phyloP scores from a whole-genome alignment of 179 eudicot genomes.

The Spinacia oleracea region DNA sequence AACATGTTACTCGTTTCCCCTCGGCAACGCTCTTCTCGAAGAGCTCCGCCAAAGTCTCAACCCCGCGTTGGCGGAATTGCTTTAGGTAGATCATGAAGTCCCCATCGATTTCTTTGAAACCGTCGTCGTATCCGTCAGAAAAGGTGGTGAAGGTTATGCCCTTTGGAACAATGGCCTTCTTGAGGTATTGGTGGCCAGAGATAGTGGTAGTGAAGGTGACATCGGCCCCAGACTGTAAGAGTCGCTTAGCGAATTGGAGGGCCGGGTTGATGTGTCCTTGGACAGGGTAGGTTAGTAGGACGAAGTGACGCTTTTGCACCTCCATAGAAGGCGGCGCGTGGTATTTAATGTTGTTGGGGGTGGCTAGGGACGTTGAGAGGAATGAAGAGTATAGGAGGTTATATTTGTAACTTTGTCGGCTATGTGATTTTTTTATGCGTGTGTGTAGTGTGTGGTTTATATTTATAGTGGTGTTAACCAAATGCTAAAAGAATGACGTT shows the following conservation, averaged over 20 bases:
- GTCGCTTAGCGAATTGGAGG: slow-evolving; percentile 51
- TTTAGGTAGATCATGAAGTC: slow-evolving; percentile 7
- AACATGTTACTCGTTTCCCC: slow-evolving; percentile 36
- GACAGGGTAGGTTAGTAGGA: slow-evolving; percentile 43
- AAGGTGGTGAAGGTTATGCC: slow-evolving; percentile 37
- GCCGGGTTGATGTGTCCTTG: slow-evolving; percentile 81
- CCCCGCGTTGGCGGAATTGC: slow-evolving; percentile 31
- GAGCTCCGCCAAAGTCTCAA: slow-evolving; percentile 25
- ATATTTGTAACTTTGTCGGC: too few species aligned
- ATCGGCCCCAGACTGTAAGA: slow-evolving; percentile 34
- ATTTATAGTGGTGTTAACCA: slow-evolving; percentile 8
- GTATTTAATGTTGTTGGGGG: background rate
- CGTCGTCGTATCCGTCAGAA: slow-evolving; percentile 58
- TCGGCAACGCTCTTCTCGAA: slow-evolving; percentile 20
- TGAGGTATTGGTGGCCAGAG: slow-evolving; percentile 36
- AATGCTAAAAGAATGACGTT: slow-evolving; percentile 22
- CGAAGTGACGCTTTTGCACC: slow-evolving; percentile 40
- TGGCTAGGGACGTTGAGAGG: background rate
- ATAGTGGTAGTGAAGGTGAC: slow-evolving; percentile 46
- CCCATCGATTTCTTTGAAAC: slow-evolving; percentile 7
- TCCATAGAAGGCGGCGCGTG: slow-evolving; percentile 17
- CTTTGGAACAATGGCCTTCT: slow-evolving; percentile 17
- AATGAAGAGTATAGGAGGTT: background rate
- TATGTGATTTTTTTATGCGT: too few species aligned
- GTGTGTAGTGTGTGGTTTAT: background rate